phyloP scores from a whole-genome alignment of 108 stramenopile genomes.

The Cyclotella sp. region DNA sequence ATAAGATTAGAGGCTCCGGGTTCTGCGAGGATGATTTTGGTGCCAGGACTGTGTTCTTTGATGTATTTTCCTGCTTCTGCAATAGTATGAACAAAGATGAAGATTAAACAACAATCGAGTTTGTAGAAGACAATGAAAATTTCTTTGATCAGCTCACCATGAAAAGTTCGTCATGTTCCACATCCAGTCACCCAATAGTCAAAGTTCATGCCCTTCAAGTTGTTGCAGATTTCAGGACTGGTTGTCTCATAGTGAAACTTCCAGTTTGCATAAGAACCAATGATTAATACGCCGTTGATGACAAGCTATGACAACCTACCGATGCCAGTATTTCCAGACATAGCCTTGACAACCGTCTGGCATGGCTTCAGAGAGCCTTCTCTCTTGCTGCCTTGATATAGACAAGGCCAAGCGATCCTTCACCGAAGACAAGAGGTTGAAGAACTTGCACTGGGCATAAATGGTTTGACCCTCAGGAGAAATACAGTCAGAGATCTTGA shows the following conservation, averaged over 20 bases:
- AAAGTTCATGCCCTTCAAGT: constrained; percentile 54
- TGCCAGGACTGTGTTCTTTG: constrained; percentile 63
- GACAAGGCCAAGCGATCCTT: constrained; percentile 92
- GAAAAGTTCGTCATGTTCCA: constrained; percentile 77
- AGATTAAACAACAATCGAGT: no score
- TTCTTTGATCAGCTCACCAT: constrained; percentile 32
- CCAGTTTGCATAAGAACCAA: constrained; percentile 82
- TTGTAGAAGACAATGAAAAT: no score
- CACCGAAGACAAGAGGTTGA: constrained; percentile 86
- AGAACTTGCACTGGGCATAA: constrained; percentile 82
- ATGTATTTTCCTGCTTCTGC: constrained; percentile 54
- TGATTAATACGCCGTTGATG: constrained; percentile 23
- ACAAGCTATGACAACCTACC: constrained; percentile 44
- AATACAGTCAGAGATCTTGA: constrained; percentile 55
- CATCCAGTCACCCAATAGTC: constrained; percentile 68
- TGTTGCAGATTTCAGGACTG: constrained; percentile 75
- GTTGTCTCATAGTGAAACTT: constrained; percentile 77
- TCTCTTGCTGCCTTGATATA: constrained; percentile 85
- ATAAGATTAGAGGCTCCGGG: constrained; percentile 71
- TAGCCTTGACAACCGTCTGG: constrained; percentile 93
- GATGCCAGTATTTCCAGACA: constrained; percentile 96
- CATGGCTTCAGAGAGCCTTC: constrained; percentile 85
- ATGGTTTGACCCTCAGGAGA: constrained; percentile 66
- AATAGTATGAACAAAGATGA: no score
- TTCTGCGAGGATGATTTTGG: constrained; percentile 70